Evolutionary conservation across 352 stramenopile genomes (phyloP).

Genomic region (Phytophthora fragariae): DNA sequence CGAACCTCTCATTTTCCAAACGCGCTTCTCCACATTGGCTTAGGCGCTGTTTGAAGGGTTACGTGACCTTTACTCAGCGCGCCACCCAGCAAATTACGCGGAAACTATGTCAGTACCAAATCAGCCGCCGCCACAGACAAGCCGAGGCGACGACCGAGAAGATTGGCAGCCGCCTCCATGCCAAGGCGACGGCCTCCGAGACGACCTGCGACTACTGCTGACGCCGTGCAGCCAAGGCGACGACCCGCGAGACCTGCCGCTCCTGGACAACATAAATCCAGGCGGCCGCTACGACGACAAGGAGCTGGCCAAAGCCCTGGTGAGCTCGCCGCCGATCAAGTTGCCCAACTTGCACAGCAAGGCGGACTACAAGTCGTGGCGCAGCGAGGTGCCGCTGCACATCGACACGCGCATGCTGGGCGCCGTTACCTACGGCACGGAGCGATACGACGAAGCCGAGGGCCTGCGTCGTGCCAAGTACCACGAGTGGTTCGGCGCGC

Average conservation of each 20-base stretch:
- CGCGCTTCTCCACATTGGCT: background rate
- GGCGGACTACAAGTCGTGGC: slow-evolving; percentile 1
- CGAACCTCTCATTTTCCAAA: no score
- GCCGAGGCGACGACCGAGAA: background rate
- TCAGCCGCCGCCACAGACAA: background rate
- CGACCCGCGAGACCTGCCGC: background rate
- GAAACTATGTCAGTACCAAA: background rate
- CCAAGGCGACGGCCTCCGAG: background rate
- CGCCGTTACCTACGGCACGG: background rate
- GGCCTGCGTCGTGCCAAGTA: slow-evolving; percentile 1
- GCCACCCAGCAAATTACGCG: background rate
- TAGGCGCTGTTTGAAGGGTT: background rate
- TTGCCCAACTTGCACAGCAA: background rate
- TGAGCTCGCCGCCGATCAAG: background rate
- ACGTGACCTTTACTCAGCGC: background rate
- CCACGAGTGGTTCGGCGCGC: background rate
- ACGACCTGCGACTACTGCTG: background rate
- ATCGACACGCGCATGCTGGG: slow-evolving; percentile 5
- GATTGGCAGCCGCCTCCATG: background rate
- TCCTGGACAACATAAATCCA: background rate
- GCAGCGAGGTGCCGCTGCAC: slow-evolving; percentile 4
- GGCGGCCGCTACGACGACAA: slow-evolving; percentile 3
- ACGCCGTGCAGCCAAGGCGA: no score
- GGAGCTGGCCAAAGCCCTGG: background rate
- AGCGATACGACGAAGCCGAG: background rate